A percentile compares a stretch with the other conserved stretches of the same genome.
Evolutionary conservation across 129 eudicot species (phyloP).

Genomic region (Flaveria linearis): DNA sequence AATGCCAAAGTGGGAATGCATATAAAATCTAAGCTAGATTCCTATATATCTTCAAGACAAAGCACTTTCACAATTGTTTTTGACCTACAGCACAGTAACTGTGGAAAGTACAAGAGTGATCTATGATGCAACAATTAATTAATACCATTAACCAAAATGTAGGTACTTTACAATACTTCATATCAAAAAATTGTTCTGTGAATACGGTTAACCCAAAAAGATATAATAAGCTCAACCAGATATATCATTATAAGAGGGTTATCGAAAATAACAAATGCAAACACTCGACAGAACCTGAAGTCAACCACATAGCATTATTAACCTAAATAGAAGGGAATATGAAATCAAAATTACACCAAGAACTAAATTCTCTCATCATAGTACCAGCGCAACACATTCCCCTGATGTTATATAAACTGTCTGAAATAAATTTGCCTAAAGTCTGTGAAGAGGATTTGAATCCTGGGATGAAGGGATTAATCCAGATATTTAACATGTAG

Average conservation of each 20-base stretch:
- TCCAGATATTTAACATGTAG: background rate
- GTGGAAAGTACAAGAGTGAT: background rate
- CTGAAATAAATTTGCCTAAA: constrained; percentile 2
- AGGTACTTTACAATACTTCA: background rate
- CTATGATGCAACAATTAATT: background rate
- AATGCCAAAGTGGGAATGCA: background rate
- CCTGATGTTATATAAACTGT: constrained; percentile 13
- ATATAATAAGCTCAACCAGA: constrained; percentile 15
- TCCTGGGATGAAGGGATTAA: background rate
- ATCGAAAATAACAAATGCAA: constrained; percentile 15
- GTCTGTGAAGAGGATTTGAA: background rate
- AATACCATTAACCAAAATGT: background rate
- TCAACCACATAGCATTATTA: background rate
- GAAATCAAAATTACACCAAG: constrained; percentile 2
- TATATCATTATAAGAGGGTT: constrained; percentile 9
- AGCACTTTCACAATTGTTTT: constrained; percentile 3
- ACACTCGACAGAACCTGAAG: constrained; percentile 5
- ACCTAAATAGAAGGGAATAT: background rate
- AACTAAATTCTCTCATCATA: constrained; percentile 8
- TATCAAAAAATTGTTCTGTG: background rate
- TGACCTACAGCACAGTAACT: background rate
- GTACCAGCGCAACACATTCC: background rate
- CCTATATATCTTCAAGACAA: background rate
- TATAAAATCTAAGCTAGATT: constrained; percentile 1
- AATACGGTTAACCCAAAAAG: background rate